Evolutionary conservation across 805 yeast species (phyloP), one percentile per base, ranked within the genome.

Genomic region (Candida maris): DNA sequence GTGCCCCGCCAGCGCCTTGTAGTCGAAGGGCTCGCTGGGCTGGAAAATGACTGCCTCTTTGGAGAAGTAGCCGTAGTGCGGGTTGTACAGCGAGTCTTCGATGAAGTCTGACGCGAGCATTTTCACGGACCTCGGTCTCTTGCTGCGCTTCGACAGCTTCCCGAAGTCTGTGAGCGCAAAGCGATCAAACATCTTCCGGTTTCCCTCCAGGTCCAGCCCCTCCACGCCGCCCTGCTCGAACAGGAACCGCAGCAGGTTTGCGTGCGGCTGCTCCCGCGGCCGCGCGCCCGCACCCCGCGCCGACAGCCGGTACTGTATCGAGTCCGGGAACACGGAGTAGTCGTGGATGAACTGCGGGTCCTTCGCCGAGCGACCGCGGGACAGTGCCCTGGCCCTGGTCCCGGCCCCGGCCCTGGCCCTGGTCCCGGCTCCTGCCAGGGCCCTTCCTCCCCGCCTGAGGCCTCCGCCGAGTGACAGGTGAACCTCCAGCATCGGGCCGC

Each of bases 21-120:
- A 85, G 30, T 79, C 73, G 48, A 84, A 79, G 0, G 89, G 85
- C 30, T 68, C 59, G 18, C 72, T 74, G 2, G 80, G 78, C 40
- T 81, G 81, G 57, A 80, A 85, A 46, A 85, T 85, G 51, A 81
- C 84, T 6, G 84, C 94, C 45, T 83, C 83, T 46, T 77, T 73
- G 1, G 87, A 71, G 49, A 86, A 86, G 57, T 86, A 87, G 1
- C 96, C 96, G 55, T 86, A 86, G 45, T 70, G 52, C 0, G 91
- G 87, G 59, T 87, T 84, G 55, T 86, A 86, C 48, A 86, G 61
- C 14, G 91, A 80, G 56, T 86, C 94, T 49, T 85, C 94, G 39
- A 86, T 87, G 59, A 83, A 87, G 50, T 85, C 95, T 8, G 84
- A 65, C 0, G 81, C 62, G n/a, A 80, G 63, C 89, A 86, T 81